Conservation (phyloP, 768 basidiomycete species). For the Grammothele lineata region DNA sequence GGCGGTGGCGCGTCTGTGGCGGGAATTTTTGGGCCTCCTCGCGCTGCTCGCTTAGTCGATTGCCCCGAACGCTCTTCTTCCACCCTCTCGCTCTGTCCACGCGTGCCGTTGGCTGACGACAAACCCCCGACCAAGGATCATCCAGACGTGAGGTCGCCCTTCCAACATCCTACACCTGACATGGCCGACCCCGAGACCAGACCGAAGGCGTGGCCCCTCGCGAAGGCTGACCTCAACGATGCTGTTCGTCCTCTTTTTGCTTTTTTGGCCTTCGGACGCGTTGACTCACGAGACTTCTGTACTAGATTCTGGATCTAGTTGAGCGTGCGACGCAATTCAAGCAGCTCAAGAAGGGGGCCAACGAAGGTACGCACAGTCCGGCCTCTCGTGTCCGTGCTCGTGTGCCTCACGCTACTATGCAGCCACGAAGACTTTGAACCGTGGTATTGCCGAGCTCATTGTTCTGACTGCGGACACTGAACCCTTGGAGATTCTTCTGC, state of each 20-base stretch:
- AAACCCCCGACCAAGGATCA: conserved; percentile 78
- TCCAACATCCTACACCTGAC: conserved; percentile 13
- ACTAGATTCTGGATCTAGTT: conserved; percentile 89
- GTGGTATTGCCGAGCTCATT: conserved; percentile 97
- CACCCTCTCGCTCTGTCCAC: conserved; percentile 16
- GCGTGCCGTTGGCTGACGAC: conserved; percentile 15
- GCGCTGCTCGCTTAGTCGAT: too few species aligned
- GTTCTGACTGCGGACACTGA: conserved; percentile 96
- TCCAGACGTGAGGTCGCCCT: conserved; percentile 71
- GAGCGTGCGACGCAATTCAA: conserved; percentile 97
- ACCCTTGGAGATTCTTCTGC: conserved; percentile 95
- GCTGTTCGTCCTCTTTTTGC: conserved; percentile 49
- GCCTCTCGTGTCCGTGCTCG: too few species aligned
- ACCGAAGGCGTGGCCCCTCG: conserved; percentile 86
- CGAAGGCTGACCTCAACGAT: conserved; percentile 85
- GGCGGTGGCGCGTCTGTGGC: conserved; percentile 7
- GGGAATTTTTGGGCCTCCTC: conserved; percentile 10
- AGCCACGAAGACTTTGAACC: conserved; percentile 98
- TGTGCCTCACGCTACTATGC: conserved; percentile 1
- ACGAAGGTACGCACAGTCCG: conserved; percentile 79
- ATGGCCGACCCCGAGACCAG: conserved; percentile 57
- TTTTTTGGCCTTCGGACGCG: background rate
- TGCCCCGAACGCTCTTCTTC: too few species aligned
- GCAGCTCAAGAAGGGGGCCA: conserved; percentile 98
- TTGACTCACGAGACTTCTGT: background rate